Base-by-base conservation (phyloP, 805 yeast species). In the Yamadazyma philogaea region DNA sequence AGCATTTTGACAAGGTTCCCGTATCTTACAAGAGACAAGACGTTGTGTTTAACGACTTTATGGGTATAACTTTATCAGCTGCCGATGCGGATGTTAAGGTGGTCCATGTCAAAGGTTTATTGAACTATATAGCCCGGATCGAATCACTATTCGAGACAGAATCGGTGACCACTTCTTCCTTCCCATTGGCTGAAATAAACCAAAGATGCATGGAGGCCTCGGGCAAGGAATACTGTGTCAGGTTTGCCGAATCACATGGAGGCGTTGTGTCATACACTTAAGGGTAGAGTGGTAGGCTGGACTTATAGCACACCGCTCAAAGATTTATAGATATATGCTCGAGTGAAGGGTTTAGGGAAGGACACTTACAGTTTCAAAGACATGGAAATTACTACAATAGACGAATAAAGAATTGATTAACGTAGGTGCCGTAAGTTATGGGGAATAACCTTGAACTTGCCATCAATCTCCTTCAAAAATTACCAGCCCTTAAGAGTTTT, bases 1-100 rank as follows among this genome's bases (percentile, higher is more conserved):
- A 43, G 18, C 39, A 30, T 26, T 51, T 46, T 40, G 15, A 45
- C 24, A 42, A 46, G 18, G 44, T 50, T 14, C 50, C 53, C 7
- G 15, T 20, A 16, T 36, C 33, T 18, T 42, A 40, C 0, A 24
- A 30, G 11, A 41, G 39, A 15, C 11, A 31, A 21, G 30, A 39
- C 8, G 27, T 40, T 3, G 12, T 27, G n/a, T 45, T 40, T 37
- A 47, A 40, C 10, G 68, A 63, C 45, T 46, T 49, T 20, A 45
- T 63, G 54, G 56, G 62, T 3, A 43, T 63, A 5, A 48, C 63
- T 0, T 47, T 61, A 18, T 61, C 66, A 15, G 62, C 56, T 14
- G 57, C 64, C 11, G 67, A 63, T 44, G 47, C 51, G 20, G 57
- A 58, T 7, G 60, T 59, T 22, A 59, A 56, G 34, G 44, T 53